phyloP scores from a whole-genome alignment of 2,329 filamentous ascomycete species.

The Xylariaceae sp. region DNA sequence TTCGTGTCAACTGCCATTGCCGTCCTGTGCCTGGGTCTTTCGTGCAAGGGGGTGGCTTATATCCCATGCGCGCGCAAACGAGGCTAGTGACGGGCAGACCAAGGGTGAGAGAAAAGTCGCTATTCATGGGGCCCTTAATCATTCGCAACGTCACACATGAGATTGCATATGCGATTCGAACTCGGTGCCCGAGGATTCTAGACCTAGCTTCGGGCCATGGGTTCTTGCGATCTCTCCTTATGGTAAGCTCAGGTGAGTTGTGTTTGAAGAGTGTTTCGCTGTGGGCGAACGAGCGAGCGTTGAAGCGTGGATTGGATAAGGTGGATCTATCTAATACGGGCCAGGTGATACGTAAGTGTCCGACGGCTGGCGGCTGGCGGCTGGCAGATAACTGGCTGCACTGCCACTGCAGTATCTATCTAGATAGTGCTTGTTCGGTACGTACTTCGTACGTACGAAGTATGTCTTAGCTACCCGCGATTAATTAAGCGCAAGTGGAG shows the following conservation, averaged over 20 bases:
- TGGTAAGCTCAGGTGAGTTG: neutral
- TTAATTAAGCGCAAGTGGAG: too few species aligned
- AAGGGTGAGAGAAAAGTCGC: neutral
- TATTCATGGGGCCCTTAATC: too few species aligned
- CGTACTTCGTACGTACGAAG: too few species aligned
- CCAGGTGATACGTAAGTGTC: too few species aligned
- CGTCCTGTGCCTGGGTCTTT: neutral
- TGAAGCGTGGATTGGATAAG: too few species aligned
- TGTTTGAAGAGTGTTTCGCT: neutral
- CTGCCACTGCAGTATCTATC: too few species aligned
- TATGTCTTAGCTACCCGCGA: too few species aligned
- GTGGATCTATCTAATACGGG: too few species aligned
- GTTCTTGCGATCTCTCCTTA: neutral
- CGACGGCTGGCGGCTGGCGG: too few species aligned
- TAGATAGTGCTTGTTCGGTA: too few species aligned
- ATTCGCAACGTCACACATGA: neutral
- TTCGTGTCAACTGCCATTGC: conserved; percentile 37
- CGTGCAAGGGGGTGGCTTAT: neutral
- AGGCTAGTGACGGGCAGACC: conserved; percentile 3
- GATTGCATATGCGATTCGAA: neutral
- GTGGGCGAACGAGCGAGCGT: neutral
- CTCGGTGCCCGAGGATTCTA: neutral
- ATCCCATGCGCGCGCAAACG: neutral
- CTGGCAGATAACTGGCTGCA: too few species aligned
- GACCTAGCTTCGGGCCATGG: neutral